A percentile compares a stretch with the other conserved stretches of the same genome.
Evolutionary conservation across 164 flowering plant species (phyloP).

Genomic region (Pachysandra terminalis): DNA sequence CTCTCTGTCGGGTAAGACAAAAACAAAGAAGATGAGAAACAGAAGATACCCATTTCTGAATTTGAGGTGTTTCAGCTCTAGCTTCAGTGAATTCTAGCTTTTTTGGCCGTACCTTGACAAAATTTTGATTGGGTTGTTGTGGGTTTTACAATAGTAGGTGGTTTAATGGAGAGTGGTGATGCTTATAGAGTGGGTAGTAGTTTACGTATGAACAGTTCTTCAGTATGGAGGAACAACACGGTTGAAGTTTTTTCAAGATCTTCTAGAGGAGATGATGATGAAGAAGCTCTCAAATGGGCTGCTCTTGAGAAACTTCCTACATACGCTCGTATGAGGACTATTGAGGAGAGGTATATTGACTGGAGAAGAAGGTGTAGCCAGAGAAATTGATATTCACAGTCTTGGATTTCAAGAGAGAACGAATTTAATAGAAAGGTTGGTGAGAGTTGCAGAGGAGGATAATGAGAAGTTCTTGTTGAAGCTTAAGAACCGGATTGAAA

Average conservation of each 20-base stretch:
- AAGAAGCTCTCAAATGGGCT: conserved; percentile 55
- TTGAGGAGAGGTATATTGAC: conserved; percentile 37
- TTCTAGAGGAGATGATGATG: conserved; percentile 35
- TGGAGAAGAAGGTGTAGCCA: conserved; percentile 19
- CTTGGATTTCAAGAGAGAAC: conserved; percentile 41
- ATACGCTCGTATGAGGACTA: conserved; percentile 33
- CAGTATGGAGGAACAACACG: conserved; percentile 31
- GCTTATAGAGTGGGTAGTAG: conserved; percentile 22
- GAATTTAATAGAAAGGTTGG: conserved; percentile 49
- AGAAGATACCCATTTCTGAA: neutral
- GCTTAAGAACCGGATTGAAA: conserved; percentile 46
- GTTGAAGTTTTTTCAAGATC: conserved; percentile 35
- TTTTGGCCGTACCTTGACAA: neutral
- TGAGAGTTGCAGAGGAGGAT: conserved; percentile 56
- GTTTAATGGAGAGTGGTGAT: conserved; percentile 25
- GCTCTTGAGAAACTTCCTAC: conserved; percentile 53
- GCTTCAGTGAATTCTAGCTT: neutral
- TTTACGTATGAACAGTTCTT: conserved; percentile 21
- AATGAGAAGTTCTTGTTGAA: conserved; percentile 65
- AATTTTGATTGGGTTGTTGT: neutral
- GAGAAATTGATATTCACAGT: conserved; percentile 32
- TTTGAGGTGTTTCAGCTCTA: neutral
- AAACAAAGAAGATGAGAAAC: neutral
- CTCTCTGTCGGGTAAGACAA: neutral
- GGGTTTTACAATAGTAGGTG: too few relatives aligned